Evolutionary conservation across 768 basidiomycete genomes (phyloP), one percentile per base, ranked within the genome.

Genomic region (Leccinum rimulosum): DNA sequence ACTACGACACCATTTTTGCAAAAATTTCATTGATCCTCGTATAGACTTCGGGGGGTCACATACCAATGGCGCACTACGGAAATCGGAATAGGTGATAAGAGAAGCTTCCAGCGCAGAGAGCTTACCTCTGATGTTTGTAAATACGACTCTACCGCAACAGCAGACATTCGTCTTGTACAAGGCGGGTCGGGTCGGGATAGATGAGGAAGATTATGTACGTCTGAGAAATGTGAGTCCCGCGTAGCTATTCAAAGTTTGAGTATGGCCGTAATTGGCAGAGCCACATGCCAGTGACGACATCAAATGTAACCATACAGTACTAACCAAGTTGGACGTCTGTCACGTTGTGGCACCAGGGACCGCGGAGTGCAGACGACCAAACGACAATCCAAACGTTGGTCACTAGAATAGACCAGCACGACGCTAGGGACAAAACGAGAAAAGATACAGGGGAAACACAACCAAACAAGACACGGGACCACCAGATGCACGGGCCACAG

Each of bases 131-230:
- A 63, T 36, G 27, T 19, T 22, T 33, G 55, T 50, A 64, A 43
- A 51, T 63, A 64, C 10, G 54, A 57, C 33, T 64, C 64, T 6
- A 64, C 62, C 47, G 53, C 53, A 28, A 15, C 50, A n/a, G 40
- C 11, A 28, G 64, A 64, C 64, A 64, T 64, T 25, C 27, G 27
- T 31, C 27, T 57, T 33, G n/a, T n/a, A 45, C 31, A 49, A 57
- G 40, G 19, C 14, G 47, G 22, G 33, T 40, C 3, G n/a, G 43
- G 17, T 4, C 9, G 38, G 17, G 43, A 28, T 22, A 22, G 22
- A 22, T 5, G 36, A 52, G 8, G n/a, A 28, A 55, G 35, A 14
- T 8, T 54, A 40, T 40, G 38, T 30, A 9, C 6, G 25, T 40
- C 33, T 35, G 57, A 30, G 48, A 62, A 59, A 40, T n/a, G 17